Base-by-base conservation (phyloP, 202 grass and related monocot species). In the Dendrocalamus latiflorus region DNA sequence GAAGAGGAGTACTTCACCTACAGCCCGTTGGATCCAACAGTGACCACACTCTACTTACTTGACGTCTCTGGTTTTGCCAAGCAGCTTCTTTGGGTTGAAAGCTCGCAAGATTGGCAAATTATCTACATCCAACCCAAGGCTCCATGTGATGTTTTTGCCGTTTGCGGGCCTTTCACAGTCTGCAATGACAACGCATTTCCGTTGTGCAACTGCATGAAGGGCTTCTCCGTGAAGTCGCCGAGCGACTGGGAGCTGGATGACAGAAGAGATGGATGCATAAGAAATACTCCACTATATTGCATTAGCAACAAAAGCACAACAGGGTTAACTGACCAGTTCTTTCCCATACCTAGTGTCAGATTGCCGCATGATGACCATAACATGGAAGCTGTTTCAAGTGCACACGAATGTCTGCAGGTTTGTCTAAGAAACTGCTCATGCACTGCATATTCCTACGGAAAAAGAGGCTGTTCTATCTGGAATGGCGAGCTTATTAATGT, bases 241-340 rank as follows among this genome's bases (percentile, higher is more conserved):
- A 10, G 3, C 6, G 78, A 81, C 41, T 71, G 78, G 66, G 18
- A 71, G 12, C 65, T 81, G 8, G 53, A 47, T 8, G 39, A 81
- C 7, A 28, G 11, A 69, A 13, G 24, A 5, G 53, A 36, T 22
- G 78, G 78, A 1, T 81, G 78, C 37, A 59, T 45, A 18, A 59
- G 78, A 81, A 81, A 59, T 70, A 60, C 12, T 47, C 51, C 38
- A 59, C 39, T 81, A 59, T 39, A 70, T 20, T 70, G 78, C 25
- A 65, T 50, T 3, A 47, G 24, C 6, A 70, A 60, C 54, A 60
- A 60, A 44, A 76, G 1, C 37, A 26, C 54, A 60, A 43, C 39
- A 75, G 54, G 39, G 8, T 26, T 6, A 8, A 76, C 37, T 6
- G 53, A 78, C 26, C 41, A 60, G 17, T 81, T 81, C 51, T 81